Percentiles rank a stretch among this genome's conserved stretches.
phyloP scores from a whole-genome alignment of 208 protist species.

The Acanthamoeba castellanii region DNA sequence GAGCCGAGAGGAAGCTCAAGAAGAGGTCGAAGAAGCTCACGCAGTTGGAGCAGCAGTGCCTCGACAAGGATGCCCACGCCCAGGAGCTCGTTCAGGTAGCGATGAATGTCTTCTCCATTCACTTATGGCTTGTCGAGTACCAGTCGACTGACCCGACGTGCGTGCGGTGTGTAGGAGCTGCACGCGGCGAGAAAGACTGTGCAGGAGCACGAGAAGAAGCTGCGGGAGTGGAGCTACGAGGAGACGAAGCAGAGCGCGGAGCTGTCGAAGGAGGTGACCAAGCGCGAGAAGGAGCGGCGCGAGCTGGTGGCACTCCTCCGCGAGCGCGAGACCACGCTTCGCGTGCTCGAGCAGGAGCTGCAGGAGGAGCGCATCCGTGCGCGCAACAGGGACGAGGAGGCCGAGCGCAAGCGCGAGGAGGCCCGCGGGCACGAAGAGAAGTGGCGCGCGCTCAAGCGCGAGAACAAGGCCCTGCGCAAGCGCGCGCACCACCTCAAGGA shows the following conservation, averaged over 20 bases:
- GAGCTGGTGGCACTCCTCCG: slow-evolving; percentile 16
- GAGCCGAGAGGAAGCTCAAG: slow-evolving; percentile 54
- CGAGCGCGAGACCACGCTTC: neutral
- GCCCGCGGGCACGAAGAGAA: slow-evolving; percentile 46
- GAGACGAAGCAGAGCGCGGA: slow-evolving; percentile 45
- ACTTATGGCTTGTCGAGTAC: neutral
- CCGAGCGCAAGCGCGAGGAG: slow-evolving; percentile 55
- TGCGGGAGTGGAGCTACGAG: slow-evolving; percentile 25
- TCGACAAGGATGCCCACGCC: slow-evolving; percentile 23
- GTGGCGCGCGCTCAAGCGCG: slow-evolving; percentile 58
- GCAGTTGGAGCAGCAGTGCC: slow-evolving; percentile 2
- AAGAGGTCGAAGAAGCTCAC: slow-evolving; percentile 21
- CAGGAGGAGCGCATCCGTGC: slow-evolving; percentile 37
- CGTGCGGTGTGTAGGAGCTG: neutral
- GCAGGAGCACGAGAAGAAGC: slow-evolving; percentile 53
- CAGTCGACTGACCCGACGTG: no score
- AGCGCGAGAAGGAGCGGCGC: slow-evolving; percentile 18
- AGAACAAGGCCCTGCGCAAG: slow-evolving; percentile 61
- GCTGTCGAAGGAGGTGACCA: neutral
- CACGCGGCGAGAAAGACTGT: neutral
- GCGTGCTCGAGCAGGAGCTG: slow-evolving; percentile 36
- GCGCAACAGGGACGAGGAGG: slow-evolving; percentile 32
- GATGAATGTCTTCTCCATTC: neutral
- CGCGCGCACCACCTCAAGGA: slow-evolving; percentile 11
- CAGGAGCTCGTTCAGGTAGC: neutral